Conservation (phyloP, 2,329 filamentous ascomycete genomes). For the Sphaerulina vaccinii region DNA sequence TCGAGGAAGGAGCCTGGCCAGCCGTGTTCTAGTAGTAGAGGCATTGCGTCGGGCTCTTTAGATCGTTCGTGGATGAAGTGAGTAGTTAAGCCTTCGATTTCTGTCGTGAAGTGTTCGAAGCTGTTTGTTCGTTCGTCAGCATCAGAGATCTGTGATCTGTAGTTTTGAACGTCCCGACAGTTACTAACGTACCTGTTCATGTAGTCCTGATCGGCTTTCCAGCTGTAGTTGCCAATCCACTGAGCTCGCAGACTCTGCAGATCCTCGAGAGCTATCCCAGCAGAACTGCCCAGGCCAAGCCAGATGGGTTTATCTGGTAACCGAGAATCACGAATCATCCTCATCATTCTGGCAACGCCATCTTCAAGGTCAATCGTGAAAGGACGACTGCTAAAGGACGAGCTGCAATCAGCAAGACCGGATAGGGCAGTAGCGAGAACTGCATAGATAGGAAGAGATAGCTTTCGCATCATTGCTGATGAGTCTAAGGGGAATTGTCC, state of each 20-base stretch:
- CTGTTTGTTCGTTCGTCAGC: slow-evolving; percentile 2
- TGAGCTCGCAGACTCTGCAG: slow-evolving; percentile 2
- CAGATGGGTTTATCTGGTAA: slow-evolving; percentile 9
- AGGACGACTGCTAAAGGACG: no score
- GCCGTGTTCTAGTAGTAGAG: slow-evolving; percentile 45
- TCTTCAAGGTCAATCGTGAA: slow-evolving; percentile 9
- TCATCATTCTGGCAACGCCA: slow-evolving; percentile 9
- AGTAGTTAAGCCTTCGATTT: slow-evolving; percentile 37
- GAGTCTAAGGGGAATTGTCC: no score
- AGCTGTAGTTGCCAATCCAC: slow-evolving; percentile 14
- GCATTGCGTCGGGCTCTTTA: slow-evolving; percentile 39
- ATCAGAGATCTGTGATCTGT: background rate
- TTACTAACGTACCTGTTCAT: slow-evolving; percentile 7
- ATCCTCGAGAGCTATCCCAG: slow-evolving; percentile 11
- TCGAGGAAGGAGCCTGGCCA: slow-evolving; percentile 50
- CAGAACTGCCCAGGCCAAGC: slow-evolving; percentile 4
- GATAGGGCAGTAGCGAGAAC: no score
- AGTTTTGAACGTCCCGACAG: background rate
- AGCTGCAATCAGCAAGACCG: no score
- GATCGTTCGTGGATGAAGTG: slow-evolving; percentile 42
- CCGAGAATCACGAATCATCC: background rate
- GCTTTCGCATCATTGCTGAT: no score
- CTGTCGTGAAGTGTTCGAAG: slow-evolving; percentile 33
- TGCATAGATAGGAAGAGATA: no score
- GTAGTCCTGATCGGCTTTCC: slow-evolving; percentile 10